Evolutionary conservation across 2,329 filamentous ascomycete genomes (phyloP).

Genomic region (Periconia sp.): DNA sequence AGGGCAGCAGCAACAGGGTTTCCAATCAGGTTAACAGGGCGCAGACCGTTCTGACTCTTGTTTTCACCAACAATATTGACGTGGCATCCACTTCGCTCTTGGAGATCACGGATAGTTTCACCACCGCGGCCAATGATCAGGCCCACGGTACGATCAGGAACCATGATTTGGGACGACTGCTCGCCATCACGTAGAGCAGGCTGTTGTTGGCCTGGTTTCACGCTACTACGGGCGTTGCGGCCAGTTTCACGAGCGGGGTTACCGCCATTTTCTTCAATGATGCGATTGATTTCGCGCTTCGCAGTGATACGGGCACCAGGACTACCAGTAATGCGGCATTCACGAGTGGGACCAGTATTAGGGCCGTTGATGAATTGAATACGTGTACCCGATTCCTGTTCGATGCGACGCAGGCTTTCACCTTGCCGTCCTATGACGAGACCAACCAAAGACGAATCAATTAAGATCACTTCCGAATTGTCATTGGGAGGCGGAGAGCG

Average conservation of each 20-base stretch:
- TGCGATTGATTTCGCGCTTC: conserved; percentile 79
- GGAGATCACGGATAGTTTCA: conserved; percentile 88
- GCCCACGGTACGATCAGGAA: conserved; percentile 88
- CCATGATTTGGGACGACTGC: conserved; percentile 89
- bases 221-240: conserved; percentile 41
- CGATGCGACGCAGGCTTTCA: conserved; percentile 84
- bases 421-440: conserved; percentile 89
- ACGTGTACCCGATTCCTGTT: conserved; percentile 77
- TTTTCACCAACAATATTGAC: conserved; percentile 94
- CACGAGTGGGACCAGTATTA: conserved; percentile 72
- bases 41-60: conserved; percentile 86
- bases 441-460: conserved; percentile 84
- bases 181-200: conserved; percentile 72
- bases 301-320: conserved; percentile 73
- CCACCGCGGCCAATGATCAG: conserved; percentile 92
- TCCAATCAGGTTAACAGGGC: conserved; percentile 88
- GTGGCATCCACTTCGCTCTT: conserved; percentile 90
- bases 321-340: conserved; percentile 82
- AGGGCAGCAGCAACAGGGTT: conserved; percentile 71
- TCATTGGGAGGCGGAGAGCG: conserved; percentile 67
- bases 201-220: conserved; percentile 38
- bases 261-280: conserved; percentile 82
- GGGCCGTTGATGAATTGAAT: conserved; percentile 85
- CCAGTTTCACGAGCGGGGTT: conserved; percentile 44
- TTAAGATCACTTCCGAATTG: conserved; percentile 78